Conservation (phyloP, 2,329 filamentous ascomycete genomes). For the Emmonsiellopsis sp. region DNA sequence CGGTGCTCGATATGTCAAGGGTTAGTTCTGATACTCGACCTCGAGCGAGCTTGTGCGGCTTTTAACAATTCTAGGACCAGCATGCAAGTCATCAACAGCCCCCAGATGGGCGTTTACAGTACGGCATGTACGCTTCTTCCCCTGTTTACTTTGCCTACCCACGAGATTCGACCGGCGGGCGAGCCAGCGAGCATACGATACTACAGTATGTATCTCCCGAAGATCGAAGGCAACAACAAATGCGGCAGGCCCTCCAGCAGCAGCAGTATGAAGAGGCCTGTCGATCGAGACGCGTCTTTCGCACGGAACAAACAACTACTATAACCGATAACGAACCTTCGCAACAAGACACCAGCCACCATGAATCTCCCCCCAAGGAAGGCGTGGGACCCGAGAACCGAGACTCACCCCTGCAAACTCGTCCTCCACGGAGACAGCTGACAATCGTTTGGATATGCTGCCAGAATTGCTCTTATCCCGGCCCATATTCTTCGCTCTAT, state of each 20-base stretch:
- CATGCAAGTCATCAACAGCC: slow-evolving; percentile 3
- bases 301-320: neutral
- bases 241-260: slow-evolving; percentile 2
- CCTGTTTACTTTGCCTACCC: slow-evolving; percentile 11
- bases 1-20: neutral
- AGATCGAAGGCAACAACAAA: slow-evolving; percentile 5
- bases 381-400: neutral
- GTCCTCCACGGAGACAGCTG: neutral
- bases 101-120: slow-evolving; percentile 4
- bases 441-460: slow-evolving; percentile 9
- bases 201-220: slow-evolving; percentile 11
- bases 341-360: no score
- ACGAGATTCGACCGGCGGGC: slow-evolving; percentile 5
- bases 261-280: slow-evolving; percentile 1
- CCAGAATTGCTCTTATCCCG: slow-evolving; percentile 4
- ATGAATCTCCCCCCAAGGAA: neutral
- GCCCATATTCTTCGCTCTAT: slow-evolving; percentile 8
- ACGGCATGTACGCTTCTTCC: slow-evolving; percentile 8
- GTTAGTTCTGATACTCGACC: neutral
- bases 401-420: neutral
- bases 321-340: no score
- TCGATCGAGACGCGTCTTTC: neutral
- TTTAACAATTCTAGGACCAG: neutral
- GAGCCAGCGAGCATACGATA: slow-evolving; percentile 8
- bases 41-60: neutral